Evolutionary conservation across 345 rosid species (phyloP).

Genomic region (Citrus medica): DNA sequence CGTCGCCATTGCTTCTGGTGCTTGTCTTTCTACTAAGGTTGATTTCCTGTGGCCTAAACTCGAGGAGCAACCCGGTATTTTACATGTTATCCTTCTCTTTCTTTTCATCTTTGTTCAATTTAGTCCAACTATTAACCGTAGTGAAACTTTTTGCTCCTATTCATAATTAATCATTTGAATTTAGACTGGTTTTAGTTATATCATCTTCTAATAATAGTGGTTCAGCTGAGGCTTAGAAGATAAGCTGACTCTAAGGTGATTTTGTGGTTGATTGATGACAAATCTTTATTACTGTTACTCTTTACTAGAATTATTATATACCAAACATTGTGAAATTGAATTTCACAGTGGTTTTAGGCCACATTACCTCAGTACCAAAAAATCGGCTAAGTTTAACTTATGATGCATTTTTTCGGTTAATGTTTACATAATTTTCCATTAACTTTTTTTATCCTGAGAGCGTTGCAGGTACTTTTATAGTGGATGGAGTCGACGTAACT

Average conservation of each 20-base stretch:
- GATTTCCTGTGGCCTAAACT: slow-evolving; percentile 70
- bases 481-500: slow-evolving; percentile 68
- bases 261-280: neutral
- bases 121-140: neutral
- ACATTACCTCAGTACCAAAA: neutral
- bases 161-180: neutral
- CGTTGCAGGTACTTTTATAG: slow-evolving; percentile 41
- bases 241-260: neutral
- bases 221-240: neutral
- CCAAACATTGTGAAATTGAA: no score
- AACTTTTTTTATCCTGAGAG: neutral
- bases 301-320: no score
- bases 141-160: neutral
- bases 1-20: slow-evolving; percentile 75
- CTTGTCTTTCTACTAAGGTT: slow-evolving; percentile 71
- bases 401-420: neutral
- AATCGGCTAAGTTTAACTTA: neutral
- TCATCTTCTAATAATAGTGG: neutral
- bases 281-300: no score
- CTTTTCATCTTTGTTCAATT: neutral
- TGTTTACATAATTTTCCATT: neutral
- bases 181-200: no score
- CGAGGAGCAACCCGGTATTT: slow-evolving; percentile 55
- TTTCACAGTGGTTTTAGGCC: no score
- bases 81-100: neutral